These are phyloP conservation scores for Candida insectalens DNA, from an alignment of 805 yeast genomes.

Conservation along the genomic window DNA sequence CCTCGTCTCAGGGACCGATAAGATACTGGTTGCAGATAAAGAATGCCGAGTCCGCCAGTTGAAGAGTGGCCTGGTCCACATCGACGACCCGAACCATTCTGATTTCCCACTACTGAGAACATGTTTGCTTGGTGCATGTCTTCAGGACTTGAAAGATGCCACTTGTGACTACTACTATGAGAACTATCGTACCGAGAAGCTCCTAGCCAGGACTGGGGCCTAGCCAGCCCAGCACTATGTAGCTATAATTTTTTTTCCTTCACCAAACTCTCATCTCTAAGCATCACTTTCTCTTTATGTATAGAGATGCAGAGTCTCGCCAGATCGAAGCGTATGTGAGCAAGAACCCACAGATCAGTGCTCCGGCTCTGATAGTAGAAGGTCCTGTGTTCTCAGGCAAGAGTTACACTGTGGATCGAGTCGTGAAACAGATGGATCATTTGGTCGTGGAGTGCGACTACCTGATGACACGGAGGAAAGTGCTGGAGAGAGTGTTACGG, in stretches of 20 bases:
- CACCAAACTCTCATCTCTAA: too few relatives aligned
- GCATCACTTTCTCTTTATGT: too few relatives aligned
- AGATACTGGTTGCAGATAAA: constrained; percentile 59
- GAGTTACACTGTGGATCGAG: constrained; percentile 27
- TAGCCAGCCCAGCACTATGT: background rate
- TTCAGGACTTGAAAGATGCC: constrained; percentile 68
- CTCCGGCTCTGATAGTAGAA: constrained; percentile 32
- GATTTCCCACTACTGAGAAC: constrained; percentile 72
- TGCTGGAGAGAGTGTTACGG: constrained; percentile 32
- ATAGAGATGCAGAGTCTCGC: too few relatives aligned
- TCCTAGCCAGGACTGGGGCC: constrained; percentile 8
- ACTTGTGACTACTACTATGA: constrained; percentile 74
- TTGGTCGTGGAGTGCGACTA: constrained; percentile 35
- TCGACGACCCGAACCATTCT: constrained; percentile 72
- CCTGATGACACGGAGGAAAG: constrained; percentile 29
- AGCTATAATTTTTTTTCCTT: too few relatives aligned
- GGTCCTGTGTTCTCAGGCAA: constrained; percentile 44
- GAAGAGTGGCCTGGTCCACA: constrained; percentile 81
- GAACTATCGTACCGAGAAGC: constrained; percentile 51
- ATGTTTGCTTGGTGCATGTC: constrained; percentile 65
- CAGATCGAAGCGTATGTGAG: background rate
- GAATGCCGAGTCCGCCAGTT: constrained; percentile 68
- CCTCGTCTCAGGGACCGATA: constrained; percentile 76
- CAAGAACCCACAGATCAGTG: constrained; percentile 15
- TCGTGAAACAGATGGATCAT: constrained; percentile 20